Evolutionary conservation across 23 red algal species (phyloP).

Genomic region (Chondrus crispus): DNA sequence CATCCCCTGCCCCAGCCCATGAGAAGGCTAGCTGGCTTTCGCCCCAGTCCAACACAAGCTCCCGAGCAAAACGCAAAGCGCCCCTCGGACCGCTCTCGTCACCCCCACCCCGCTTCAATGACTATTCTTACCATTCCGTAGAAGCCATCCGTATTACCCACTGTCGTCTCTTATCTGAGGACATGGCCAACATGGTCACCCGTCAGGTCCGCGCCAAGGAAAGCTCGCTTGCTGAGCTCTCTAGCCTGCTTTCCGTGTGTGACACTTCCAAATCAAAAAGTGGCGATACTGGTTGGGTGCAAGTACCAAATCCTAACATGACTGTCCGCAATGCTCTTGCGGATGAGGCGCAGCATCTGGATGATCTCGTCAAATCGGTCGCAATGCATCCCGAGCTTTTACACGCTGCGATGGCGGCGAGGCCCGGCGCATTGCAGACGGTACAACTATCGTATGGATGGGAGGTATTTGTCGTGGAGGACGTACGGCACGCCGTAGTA

Average conservation of each 20-base stretch:
- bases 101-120: slow-evolving; percentile 43
- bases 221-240: slow-evolving; percentile 53
- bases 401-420: neutral
- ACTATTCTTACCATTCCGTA: slow-evolving; percentile 57
- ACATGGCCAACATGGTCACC: slow-evolving; percentile 58
- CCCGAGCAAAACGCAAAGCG: neutral
- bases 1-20: no score
- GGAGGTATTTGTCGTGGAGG: slow-evolving; percentile 71
- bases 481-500: slow-evolving; percentile 40
- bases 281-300: slow-evolving; percentile 65
- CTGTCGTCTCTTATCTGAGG: slow-evolving; percentile 64
- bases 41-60: neutral
- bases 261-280: slow-evolving; percentile 10
- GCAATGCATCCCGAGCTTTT: slow-evolving; percentile 9
- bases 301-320: neutral
- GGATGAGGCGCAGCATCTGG: neutral
- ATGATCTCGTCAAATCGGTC: no score
- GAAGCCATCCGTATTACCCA: slow-evolving; percentile 67
- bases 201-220: slow-evolving; percentile 22
- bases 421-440: slow-evolving; percentile 6
- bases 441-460: slow-evolving; percentile 45
- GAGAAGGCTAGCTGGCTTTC: no score
- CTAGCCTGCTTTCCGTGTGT: slow-evolving; percentile 61
- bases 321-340: neutral
- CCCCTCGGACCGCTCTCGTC: neutral